Evolutionary conservation across 495 filamentous ascomycete genomes (phyloP).

Genomic region (Annulohypoxylon bovei): DNA sequence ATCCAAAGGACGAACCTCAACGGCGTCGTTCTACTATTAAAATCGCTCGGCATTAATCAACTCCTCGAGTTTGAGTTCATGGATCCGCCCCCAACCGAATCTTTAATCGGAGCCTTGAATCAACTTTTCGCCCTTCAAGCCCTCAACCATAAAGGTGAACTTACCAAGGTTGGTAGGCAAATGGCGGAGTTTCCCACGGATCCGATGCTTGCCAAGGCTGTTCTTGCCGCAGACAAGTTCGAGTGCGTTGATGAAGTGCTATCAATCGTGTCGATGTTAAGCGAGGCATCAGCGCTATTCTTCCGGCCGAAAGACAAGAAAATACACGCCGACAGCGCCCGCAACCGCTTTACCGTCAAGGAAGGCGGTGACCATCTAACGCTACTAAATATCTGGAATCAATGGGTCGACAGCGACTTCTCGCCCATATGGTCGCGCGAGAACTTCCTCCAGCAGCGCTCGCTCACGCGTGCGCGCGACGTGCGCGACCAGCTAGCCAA

Average conservation of each 20-base stretch:
- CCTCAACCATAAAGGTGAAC: constrained; percentile 86
- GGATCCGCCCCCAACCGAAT: constrained; percentile 91
- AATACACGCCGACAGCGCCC: constrained; percentile 90
- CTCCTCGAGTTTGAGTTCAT: constrained; percentile 96
- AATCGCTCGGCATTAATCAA: constrained; percentile 92
- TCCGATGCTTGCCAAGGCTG: constrained; percentile 89
- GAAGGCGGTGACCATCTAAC: constrained; percentile 94
- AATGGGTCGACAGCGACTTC: constrained; percentile 96
- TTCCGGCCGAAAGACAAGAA: constrained; percentile 98
- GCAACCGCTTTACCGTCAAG: constrained; percentile 89
- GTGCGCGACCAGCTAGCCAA: constrained; percentile 95
- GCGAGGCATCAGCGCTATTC: constrained; percentile 88
- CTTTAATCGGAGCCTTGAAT: constrained; percentile 89
- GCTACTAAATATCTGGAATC: constrained; percentile 95
- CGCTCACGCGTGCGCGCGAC: constrained; percentile 85
- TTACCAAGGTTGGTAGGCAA: constrained; percentile 91
- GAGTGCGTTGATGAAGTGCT: constrained; percentile 95
- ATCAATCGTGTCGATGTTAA: constrained; percentile 93
- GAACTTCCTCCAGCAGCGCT: constrained; percentile 93
- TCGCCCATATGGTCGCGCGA: constrained; percentile 87
- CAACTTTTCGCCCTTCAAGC: constrained; percentile 92
- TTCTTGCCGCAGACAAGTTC: constrained; percentile 88
- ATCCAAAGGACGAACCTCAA: constrained; percentile 93
- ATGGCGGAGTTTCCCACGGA: constrained; percentile 98
- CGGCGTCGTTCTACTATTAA: constrained; percentile 83